Percentiles rank a stretch among this genome's conserved stretches.
These are phyloP conservation scores for Suillus occidentalis DNA, from an alignment of 768 basidiomycete genomes.

Conservation along the genomic window DNA sequence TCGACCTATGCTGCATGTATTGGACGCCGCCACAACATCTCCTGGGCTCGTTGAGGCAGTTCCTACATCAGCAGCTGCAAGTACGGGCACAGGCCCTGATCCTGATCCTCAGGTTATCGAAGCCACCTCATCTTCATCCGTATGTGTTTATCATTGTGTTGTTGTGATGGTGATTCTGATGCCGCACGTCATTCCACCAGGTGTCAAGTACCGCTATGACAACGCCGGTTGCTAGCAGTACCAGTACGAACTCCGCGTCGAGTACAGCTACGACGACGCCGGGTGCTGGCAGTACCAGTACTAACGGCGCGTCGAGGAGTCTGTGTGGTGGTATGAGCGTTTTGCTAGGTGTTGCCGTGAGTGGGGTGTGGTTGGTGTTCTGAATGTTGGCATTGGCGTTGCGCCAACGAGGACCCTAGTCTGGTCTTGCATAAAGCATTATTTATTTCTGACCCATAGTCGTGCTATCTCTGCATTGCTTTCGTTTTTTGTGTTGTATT, in stretches of 20 bases:
- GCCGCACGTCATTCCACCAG: neutral
- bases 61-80: neutral
- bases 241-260: conserved; percentile 14
- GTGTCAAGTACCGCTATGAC: neutral
- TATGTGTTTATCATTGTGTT: neutral
- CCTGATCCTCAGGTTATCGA: neutral
- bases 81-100: neutral
- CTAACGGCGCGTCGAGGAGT: conserved; percentile 16
- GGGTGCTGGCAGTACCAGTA: conserved; percentile 2
- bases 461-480: neutral
- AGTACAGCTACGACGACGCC: conserved; percentile 2
- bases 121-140: neutral
- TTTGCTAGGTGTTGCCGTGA: conserved; percentile 5
- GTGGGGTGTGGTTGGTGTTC: neutral
- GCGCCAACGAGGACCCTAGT: neutral
- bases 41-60: neutral
- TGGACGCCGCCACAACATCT: conserved; percentile 10
- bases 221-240: neutral
- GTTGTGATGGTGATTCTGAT: neutral
- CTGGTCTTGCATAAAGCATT: neutral
- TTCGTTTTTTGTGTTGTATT: neutral
- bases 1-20: conserved; percentile 10
- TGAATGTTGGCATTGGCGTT: neutral
- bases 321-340: conserved; percentile 9
- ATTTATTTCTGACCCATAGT: neutral